phyloP scores from a whole-genome alignment of 305 asterid genomes.

The Fraxinus velutina region DNA sequence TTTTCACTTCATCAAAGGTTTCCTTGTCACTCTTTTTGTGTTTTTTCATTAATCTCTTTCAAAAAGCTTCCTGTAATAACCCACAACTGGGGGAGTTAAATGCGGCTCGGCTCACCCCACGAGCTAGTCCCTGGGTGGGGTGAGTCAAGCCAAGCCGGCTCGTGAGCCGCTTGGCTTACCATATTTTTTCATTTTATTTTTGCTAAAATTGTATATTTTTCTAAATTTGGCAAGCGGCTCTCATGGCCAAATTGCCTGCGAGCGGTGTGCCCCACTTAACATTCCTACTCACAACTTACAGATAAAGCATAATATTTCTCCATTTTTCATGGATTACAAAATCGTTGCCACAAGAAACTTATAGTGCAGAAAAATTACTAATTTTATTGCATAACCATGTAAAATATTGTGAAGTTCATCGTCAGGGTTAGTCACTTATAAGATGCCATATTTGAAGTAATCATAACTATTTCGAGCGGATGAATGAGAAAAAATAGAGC shows the following conservation, averaged over 20 bases:
- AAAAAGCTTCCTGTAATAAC: not conserved
- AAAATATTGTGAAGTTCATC: not conserved
- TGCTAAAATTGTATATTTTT: not conserved
- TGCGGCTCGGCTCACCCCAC: not conserved
- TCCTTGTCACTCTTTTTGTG: not conserved
- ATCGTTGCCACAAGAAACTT: not conserved
- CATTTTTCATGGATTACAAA: not conserved
- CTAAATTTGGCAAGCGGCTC: not conserved
- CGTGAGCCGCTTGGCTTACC: not conserved
- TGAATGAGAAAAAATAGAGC: not conserved
- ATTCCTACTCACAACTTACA: not conserved
- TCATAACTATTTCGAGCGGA: not conserved
- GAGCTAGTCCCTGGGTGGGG: not conserved
- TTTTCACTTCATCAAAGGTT: not conserved
- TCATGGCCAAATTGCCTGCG: not conserved
- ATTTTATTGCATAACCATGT: not conserved
- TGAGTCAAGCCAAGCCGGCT: not conserved
- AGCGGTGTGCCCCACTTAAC: not conserved
- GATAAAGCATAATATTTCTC: not conserved
- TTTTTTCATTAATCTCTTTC: not conserved
- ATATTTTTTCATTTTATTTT: too few relatives aligned
- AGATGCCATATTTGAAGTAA: not conserved
- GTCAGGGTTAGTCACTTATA: not conserved
- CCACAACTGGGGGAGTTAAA: not conserved
- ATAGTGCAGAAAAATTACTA: not conserved